Conservation (phyloP, 768 basidiomycete genomes). For the Serendipita sp. region DNA sequence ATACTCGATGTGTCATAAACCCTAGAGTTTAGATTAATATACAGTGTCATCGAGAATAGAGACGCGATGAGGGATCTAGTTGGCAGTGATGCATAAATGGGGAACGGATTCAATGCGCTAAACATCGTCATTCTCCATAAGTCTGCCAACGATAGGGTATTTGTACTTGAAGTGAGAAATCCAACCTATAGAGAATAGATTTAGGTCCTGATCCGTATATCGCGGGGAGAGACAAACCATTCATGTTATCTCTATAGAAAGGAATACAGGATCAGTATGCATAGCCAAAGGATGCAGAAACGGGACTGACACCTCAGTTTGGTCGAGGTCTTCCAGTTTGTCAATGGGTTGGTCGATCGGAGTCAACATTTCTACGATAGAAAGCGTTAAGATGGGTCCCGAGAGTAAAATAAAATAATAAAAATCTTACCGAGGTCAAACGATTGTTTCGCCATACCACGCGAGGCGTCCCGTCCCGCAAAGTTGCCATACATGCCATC, state of each 20-base stretch:
- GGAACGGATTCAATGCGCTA: background rate
- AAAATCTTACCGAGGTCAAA: slow-evolving; percentile 62
- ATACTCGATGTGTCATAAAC: no score
- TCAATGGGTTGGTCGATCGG: slow-evolving; percentile 77
- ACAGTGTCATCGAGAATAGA: no score
- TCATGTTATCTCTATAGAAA: slow-evolving; percentile 71
- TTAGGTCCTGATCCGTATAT: background rate
- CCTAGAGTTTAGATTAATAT: no score
- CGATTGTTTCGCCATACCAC: slow-evolving; percentile 96
- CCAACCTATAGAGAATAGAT: slow-evolving; percentile 42
- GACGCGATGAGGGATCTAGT: no score
- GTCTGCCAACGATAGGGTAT: slow-evolving; percentile 77
- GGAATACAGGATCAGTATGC: slow-evolving; percentile 8
- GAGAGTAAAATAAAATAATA: background rate
- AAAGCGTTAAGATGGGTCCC: slow-evolving; percentile 6
- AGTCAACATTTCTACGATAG: slow-evolving; percentile 66
- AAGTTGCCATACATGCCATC: slow-evolving; percentile 97
- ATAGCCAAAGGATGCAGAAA: background rate
- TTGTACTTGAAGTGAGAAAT: slow-evolving; percentile 87
- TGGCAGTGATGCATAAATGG: no score
- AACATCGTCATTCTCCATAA: slow-evolving; percentile 61
- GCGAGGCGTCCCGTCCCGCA: slow-evolving; percentile 87
- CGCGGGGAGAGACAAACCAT: slow-evolving; percentile 31
- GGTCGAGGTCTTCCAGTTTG: slow-evolving; percentile 58
- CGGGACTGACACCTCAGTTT: slow-evolving; percentile 62